Conservation (phyloP, 2,329 filamentous ascomycete genomes). For the Aureobasidium sp. region DNA sequence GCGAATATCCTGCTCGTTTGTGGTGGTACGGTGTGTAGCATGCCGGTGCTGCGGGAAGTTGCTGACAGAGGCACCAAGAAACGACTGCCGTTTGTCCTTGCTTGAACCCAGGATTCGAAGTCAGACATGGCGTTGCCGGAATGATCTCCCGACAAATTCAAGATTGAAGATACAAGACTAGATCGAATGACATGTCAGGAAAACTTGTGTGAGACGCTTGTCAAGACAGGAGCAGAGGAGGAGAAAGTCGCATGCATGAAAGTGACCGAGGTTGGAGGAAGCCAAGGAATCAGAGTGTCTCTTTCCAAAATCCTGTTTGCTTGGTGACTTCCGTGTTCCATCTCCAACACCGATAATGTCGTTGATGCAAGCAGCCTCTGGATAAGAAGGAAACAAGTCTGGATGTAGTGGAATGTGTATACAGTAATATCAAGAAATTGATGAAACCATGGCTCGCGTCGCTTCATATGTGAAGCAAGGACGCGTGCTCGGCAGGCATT, state of each 20-base stretch:
- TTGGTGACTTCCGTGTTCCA: background rate
- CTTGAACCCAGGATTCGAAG: background rate
- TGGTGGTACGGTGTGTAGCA: background rate
- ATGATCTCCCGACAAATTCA: background rate
- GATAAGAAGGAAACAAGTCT: background rate
- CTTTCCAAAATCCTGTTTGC: background rate
- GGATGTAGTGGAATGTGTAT: background rate
- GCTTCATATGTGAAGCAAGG: constrained; percentile 7
- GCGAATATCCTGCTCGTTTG: background rate
- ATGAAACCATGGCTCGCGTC: background rate
- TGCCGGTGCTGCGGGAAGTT: constrained; percentile 1
- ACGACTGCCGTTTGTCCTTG: constrained; percentile 7
- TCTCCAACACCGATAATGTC: background rate
- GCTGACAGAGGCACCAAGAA: background rate
- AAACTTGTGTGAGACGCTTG: background rate
- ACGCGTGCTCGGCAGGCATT: background rate
- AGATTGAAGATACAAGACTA: no score
- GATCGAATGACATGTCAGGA: constrained; percentile 1
- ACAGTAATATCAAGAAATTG: constrained; percentile 1
- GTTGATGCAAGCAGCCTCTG: background rate
- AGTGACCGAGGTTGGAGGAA: background rate
- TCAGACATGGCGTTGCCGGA: background rate
- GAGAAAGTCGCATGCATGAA: background rate
- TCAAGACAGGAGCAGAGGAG: background rate
- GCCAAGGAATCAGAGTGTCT: background rate